Conservation (phyloP, 345 rosid species). For the Populus davidiana region DNA sequence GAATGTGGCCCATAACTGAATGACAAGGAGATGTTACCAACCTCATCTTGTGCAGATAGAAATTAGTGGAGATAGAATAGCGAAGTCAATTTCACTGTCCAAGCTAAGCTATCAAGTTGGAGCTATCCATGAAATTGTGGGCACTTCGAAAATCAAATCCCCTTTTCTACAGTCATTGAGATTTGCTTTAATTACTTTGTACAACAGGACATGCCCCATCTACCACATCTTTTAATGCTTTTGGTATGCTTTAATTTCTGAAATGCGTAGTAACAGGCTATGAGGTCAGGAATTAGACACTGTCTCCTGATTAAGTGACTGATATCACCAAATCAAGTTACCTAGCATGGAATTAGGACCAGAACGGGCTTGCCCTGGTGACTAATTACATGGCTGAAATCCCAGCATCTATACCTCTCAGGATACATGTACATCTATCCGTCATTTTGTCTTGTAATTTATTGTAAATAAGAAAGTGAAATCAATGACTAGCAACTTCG, state of each 20-base stretch:
- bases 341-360: not conserved
- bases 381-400: not conserved
- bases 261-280: not conserved
- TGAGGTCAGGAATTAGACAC: not conserved
- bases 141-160: too few species aligned
- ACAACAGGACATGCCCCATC: not conserved
- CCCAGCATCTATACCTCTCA: not conserved
- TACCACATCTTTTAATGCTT: not conserved
- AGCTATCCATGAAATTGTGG: not conserved
- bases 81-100: slow-evolving; percentile 1
- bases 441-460: not conserved
- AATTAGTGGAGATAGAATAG: slow-evolving; percentile 8
- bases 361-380: not conserved
- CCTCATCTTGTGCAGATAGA: slow-evolving; percentile 17
- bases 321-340: not conserved
- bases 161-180: not conserved
- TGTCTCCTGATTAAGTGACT: not conserved
- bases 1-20: slow-evolving; percentile 15
- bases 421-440: not conserved
- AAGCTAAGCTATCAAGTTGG: not conserved
- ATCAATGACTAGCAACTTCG: not conserved
- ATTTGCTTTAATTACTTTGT: not conserved
- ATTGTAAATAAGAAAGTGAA: not conserved
- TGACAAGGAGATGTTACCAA: slow-evolving; percentile 26
- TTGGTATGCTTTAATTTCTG: not conserved